Evolutionary conservation across 2,329 filamentous ascomycete species (phyloP).

Genomic region (Clarireedia hainanense): DNA sequence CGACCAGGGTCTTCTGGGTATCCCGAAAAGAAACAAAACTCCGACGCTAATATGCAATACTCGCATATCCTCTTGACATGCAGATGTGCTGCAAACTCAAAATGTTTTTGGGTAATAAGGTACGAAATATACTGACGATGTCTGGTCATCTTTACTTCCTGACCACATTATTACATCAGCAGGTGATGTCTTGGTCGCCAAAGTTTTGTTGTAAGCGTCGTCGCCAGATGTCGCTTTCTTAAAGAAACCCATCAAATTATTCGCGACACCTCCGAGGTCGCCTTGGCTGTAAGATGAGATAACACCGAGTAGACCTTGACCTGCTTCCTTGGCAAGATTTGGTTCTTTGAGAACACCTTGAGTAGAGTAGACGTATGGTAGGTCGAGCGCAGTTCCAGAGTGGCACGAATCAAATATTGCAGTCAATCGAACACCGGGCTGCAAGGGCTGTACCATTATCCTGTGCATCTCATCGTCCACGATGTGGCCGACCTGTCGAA

Average conservation of each 20-base stretch:
- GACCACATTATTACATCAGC: slow-evolving; percentile 98
- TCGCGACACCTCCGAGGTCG: slow-evolving; percentile 74
- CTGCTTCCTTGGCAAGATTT: slow-evolving; percentile 60
- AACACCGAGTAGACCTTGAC: slow-evolving; percentile 52
- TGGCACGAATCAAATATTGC: slow-evolving; percentile 65
- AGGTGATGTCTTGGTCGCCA: slow-evolving; percentile 83
- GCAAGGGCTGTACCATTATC: slow-evolving; percentile 68
- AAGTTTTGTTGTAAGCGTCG: slow-evolving; percentile 68
- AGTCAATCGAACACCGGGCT: slow-evolving; percentile 72
- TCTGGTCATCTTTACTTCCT: slow-evolving; percentile 92
- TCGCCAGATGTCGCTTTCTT: slow-evolving; percentile 81
- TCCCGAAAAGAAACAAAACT: slow-evolving; percentile 15
- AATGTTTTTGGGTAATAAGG: slow-evolving; percentile 51
- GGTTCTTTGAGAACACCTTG: slow-evolving; percentile 62
- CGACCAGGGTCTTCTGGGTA: slow-evolving; percentile 16
- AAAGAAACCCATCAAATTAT: slow-evolving; percentile 72
- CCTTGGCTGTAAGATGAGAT: slow-evolving; percentile 64
- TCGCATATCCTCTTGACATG: slow-evolving; percentile 46
- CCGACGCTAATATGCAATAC: slow-evolving; percentile 28
- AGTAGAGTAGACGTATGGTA: slow-evolving; percentile 63
- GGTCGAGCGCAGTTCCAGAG: slow-evolving; percentile 57
- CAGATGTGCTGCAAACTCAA: slow-evolving; percentile 40
- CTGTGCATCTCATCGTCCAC: slow-evolving; percentile 78
- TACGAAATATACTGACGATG: slow-evolving; percentile 58
- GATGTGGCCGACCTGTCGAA: slow-evolving; percentile 70